A percentile compares a stretch with the other conserved stretches of the same genome.
phyloP scores from a whole-genome alignment of 495 filamentous ascomycete genomes.

The Pseudotulostoma volvatum region DNA sequence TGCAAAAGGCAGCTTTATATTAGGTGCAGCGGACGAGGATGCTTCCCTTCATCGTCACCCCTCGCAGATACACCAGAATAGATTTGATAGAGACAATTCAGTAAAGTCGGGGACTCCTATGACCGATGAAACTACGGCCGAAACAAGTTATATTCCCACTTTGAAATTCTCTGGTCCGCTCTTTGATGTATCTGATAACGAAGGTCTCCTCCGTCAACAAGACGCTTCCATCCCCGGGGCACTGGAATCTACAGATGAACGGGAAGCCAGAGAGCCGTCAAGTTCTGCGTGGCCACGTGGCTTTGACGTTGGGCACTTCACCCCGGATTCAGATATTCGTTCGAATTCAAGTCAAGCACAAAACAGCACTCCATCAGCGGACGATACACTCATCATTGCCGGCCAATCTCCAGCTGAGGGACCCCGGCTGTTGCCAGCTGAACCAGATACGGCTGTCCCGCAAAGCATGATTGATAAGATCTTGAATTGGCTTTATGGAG shows the following conservation, averaged over 20 bases:
- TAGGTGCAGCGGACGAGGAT: neutral
- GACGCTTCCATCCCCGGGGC: neutral
- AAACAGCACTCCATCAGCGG: neutral
- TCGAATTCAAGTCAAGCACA: neutral
- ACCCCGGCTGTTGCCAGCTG: neutral
- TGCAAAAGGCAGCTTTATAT: neutral
- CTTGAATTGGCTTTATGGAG: conserved; percentile 50
- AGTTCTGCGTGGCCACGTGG: neutral
- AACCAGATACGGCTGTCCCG: neutral
- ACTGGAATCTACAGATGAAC: neutral
- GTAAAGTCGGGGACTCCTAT: neutral
- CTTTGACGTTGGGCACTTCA: neutral
- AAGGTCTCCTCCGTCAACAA: neutral
- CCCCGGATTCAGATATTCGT: neutral
- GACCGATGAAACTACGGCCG: neutral
- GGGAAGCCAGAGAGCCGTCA: neutral
- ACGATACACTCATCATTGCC: neutral
- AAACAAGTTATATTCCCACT: neutral
- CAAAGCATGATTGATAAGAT: conserved; percentile 9
- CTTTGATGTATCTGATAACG: neutral
- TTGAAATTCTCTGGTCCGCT: neutral
- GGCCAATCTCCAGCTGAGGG: neutral
- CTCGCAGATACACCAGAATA: neutral
- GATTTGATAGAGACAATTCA: neutral
- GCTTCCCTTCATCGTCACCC: neutral